Evolutionary conservation across 2,329 filamentous ascomycete genomes (phyloP).

Genomic region (Penicillium frequentans): DNA sequence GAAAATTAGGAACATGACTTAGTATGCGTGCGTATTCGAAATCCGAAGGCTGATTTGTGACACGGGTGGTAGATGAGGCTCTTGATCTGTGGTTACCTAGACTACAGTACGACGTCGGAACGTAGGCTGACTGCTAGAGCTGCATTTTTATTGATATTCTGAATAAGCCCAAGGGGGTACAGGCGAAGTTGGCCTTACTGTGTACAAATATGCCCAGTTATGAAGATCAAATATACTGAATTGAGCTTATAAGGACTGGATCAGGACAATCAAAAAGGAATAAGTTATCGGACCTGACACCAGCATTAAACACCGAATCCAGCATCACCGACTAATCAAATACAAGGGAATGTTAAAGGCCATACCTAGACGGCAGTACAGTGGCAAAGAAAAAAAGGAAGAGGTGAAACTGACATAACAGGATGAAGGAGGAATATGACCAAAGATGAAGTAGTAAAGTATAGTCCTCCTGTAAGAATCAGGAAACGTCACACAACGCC

Average conservation of each 20-base stretch:
- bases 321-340: slow-evolving; percentile 2
- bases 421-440: slow-evolving; percentile 6
- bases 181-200: neutral
- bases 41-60: neutral
- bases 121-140: neutral
- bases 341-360: slow-evolving; percentile 1
- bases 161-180: neutral
- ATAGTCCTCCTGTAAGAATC: slow-evolving; percentile 16
- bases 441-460: slow-evolving; percentile 3
- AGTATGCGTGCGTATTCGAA: neutral
- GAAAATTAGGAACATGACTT: neutral
- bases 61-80: neutral
- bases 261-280: neutral
- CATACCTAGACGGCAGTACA: slow-evolving; percentile 1
- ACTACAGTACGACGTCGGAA: neutral
- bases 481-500: slow-evolving; percentile 31
- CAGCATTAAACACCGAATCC: slow-evolving; percentile 3
- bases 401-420: slow-evolving; percentile 4
- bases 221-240: neutral
- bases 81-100: neutral
- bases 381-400: slow-evolving; percentile 3
- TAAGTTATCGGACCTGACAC: neutral
- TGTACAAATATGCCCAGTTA: neutral
- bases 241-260: neutral
- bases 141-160: neutral